Base-by-base conservation (phyloP, 768 basidiomycete genomes). In the Pleurotus giganteus region DNA sequence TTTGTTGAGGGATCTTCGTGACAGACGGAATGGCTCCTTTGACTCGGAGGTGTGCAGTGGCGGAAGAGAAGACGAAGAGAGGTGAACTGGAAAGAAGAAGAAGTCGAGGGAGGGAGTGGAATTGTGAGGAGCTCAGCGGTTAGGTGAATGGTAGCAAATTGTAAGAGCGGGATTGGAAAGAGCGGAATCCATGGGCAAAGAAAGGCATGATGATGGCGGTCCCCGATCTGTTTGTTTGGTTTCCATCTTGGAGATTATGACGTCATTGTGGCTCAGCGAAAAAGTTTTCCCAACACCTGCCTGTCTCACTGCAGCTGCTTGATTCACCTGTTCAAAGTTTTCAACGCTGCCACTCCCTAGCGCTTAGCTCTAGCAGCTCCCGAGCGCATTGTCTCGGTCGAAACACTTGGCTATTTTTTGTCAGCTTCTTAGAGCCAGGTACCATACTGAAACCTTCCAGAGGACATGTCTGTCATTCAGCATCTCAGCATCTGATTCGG, bases 241-340 rank as follows among this genome's bases (percentile, higher is more conserved):
- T 45, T 45, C 44, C 44, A 24, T 45, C 9, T 45, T 45, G 44
- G 44, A 45, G 44, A 24, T 23, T 17, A 7, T 45, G 44, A 45
- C 44, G 44, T 45, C 44, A 45, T 45, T 2, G 19, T 7, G 13
- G 13, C 31, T 32, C 31, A 13, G 13, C 13, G 31, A 32, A 32
- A 32, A 41, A 5, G 5, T 21, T 41, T 21, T 41, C 6, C 8
- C 39, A 8, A 41, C 39, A 4, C 6, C 39, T 13, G 39, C n/a
- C 32, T 7, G 32, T 34, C 32, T 34, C 32, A 7, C n/a, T n/a
- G n/a, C n/a, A n/a, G n/a, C n/a, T n/a, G n/a, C n/a, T n/a, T n/a
- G n/a, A n/a, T n/a, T n/a, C n/a, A n/a, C n/a, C n/a, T n/a, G n/a
- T n/a, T n/a, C n/a, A n/a, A n/a, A n/a, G n/a, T n/a, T n/a, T n/a